Evolutionary conservation across 371 early-diverging fungal species (phyloP), one percentile per base, ranked within the genome.

Genomic region (Parasitella parasitica): DNA sequence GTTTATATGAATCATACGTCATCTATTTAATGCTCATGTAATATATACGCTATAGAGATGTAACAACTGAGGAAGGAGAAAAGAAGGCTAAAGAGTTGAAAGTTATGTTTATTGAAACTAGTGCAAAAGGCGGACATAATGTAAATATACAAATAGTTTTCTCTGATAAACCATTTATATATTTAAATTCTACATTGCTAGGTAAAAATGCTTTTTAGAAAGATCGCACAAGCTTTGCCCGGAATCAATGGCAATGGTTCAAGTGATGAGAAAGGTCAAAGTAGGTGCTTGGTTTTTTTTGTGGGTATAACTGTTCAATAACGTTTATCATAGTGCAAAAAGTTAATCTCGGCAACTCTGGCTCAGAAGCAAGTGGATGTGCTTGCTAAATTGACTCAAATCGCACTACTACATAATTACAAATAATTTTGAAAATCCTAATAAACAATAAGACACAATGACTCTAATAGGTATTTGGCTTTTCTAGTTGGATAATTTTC

Each of bases 101-200:
- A 63, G 93, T 93, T 46, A 92, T 98, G 93, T 98, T 95, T 75
- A 93, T 97, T 70, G 98, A 98, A 72, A 97, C 97, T 6, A 90
- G 91, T 62, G 98, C 98, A 30, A 98, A 98, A 77, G 94, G 96
- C 4, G 97, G 97, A 11, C 91, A 94, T 76, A 98, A 98, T 74
- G 97, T 79, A 76, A 57, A 35, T 32, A 32, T n/a, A n/a, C n/a
- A 1, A 34, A 0, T 20, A 35, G 3, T 41, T 57, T 38, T 52
- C 12, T 13, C 12, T 46, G 36, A 22, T 55, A 34, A 26, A 6
- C n/a, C 2, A 50, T 24, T 36, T 59, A n/a, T 13, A 20, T 12
- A 18, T n/a, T n/a, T n/a, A 8, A 30, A 22, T 61, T 13, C n/a
- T 59, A 3, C n/a, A n/a, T n/a, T n/a, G 3, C 3, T 62, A 78